Conservation (phyloP, 208 protist species). For the Acanthamoeba royreba region DNA sequence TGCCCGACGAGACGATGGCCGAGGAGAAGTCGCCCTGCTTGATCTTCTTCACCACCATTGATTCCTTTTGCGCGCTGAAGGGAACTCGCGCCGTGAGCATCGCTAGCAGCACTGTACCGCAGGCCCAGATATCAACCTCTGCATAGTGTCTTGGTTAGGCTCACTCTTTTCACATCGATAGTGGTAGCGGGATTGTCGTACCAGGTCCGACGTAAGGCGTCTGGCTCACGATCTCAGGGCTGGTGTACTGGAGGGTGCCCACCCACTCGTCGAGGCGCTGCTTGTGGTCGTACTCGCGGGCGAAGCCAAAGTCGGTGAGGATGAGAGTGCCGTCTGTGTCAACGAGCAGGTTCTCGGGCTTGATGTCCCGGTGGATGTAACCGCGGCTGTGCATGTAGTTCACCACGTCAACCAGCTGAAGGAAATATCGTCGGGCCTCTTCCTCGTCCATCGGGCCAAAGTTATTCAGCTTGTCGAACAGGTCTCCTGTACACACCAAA, state of each 20-base stretch:
- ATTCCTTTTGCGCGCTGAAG: background rate
- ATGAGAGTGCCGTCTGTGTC: background rate
- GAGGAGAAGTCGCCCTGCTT: background rate
- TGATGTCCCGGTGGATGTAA: constrained; percentile 99
- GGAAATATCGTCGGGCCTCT: background rate
- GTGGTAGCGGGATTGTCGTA: too few relatives aligned
- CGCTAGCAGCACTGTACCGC: background rate
- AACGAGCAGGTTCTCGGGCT: constrained; percentile 96
- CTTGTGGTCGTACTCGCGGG: background rate
- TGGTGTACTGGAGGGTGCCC: background rate
- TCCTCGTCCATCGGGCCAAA: background rate
- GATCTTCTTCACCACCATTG: background rate
- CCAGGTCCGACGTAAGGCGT: background rate
- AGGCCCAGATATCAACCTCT: background rate
- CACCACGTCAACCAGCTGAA: constrained; percentile 88
- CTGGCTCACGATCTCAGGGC: background rate
- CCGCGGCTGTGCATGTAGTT: constrained; percentile 95
- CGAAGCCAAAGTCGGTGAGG: constrained; percentile 12
- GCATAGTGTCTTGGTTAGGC: too few relatives aligned
- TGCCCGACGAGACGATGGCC: background rate
- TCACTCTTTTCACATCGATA: too few relatives aligned
- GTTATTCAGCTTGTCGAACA: background rate
- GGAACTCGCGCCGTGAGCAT: background rate
- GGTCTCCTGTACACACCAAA: background rate
- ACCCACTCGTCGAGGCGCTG: background rate